Evolutionary conservation across 1,284 basidiomycete genomes (phyloP).

Genomic region (Cystobasidium slooffiae): DNA sequence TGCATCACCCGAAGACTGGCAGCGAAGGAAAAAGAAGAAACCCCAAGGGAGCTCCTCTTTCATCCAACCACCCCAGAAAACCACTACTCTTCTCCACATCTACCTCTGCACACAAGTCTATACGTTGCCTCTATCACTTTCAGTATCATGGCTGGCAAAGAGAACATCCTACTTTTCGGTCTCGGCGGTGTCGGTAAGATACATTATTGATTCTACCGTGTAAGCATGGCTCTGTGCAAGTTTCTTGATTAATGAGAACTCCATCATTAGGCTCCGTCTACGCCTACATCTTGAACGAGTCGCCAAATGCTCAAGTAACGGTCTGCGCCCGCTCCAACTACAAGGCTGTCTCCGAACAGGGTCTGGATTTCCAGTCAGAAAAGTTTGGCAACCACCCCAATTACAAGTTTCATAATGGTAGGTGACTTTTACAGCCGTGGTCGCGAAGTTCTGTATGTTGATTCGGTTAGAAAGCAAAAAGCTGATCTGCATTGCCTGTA

Average conservation of each 20-base stretch:
- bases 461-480: too few species aligned
- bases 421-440: conserved; percentile 47
- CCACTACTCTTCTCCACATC: background rate
- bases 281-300: conserved; percentile 58
- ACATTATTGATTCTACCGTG: too few species aligned
- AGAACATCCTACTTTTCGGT: conserved; percentile 57
- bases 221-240: too few species aligned
- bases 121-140: background rate
- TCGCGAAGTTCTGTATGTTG: background rate
- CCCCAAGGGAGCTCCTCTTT: conserved; percentile 12
- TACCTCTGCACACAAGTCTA: background rate
- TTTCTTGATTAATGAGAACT: too few species aligned
- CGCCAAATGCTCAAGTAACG: conserved; percentile 57
- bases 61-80: background rate
- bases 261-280: conserved; percentile 59
- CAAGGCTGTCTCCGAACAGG: conserved; percentile 56
- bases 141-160: conserved; percentile 10
- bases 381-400: conserved; percentile 52
- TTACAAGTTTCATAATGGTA: conserved; percentile 44
- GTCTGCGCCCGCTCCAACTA: conserved; percentile 61
- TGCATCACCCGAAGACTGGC: background rate
- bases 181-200: conserved; percentile 54
- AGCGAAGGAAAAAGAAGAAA: background rate
- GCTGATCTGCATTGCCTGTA: conserved; percentile 12
- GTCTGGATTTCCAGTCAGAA: conserved; percentile 53